Evolutionary conservation across 352 stramenopile species (phyloP), one percentile per base, ranked within the genome.

Genomic region (Pythium myriotylum): DNA sequence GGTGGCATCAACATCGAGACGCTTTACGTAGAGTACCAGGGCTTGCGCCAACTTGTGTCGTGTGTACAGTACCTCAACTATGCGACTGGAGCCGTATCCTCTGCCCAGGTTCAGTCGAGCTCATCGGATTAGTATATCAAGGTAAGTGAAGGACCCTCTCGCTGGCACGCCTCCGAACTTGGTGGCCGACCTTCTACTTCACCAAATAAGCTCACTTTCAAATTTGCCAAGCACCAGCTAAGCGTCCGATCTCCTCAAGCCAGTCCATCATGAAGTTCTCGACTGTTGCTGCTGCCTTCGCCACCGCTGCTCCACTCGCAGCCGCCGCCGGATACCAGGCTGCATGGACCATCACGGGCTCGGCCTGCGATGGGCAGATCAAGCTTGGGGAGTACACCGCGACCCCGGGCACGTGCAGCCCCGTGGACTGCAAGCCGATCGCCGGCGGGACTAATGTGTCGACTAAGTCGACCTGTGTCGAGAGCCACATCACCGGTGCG

Each of bases 401-500:
- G 1, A 35, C 32, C 3, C 20, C 35, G 2, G 22, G 39, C 37
- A 39, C 9, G 24, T 58, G 51, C 35, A 39, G 9, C 33, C 19
- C 20, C 12, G 37, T 29, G 12, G 37, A 46, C 35, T 58, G 51
- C 26, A 35, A 24, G 22, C 26, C 51, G 35, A 58, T 58, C 37
- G 17, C 33, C 9, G 51, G 51, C 51, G 35, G 47, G 19, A 48
- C 51, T 10, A 32, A 32, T 22, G 20, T 49, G 17, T 58, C 51
- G 51, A 58, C 51, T 35, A 58, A 58, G 51, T 49, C 51, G 35
- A 58, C 51, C 19, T 58, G 51, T 17, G 51, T 39, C 20, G 51
- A 58, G 20, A 40, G 8, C 51, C 39, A 58, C 51, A 48, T 35
- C 19, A 26, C 35, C 4, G 51, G 26, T 3, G 51, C 51, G 12